phyloP scores from a whole-genome alignment of 140 eudicot genomes.

The Flaveria floridana region DNA sequence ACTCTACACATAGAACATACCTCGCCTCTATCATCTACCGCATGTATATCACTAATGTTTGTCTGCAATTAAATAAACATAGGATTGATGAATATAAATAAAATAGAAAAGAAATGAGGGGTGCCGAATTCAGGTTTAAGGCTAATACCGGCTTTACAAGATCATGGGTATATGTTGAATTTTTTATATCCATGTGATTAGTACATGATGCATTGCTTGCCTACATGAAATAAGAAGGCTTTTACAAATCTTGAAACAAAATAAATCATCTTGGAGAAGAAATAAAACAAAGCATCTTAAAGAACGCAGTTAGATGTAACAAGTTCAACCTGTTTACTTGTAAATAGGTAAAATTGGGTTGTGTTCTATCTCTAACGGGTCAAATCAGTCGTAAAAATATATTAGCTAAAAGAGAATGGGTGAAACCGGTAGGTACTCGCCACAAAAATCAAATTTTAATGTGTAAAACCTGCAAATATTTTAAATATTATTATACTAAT shows the following conservation, averaged over 20 bases:
- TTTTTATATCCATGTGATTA: constrained; percentile 30
- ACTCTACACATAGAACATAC: constrained; percentile 37
- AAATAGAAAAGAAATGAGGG: background rate
- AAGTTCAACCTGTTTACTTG: background rate
- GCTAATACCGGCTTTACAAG: constrained; percentile 38
- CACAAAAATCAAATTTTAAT: background rate
- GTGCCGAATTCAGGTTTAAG: background rate
- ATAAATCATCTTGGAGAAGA: background rate
- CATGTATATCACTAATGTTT: constrained; percentile 24
- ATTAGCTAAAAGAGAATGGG: background rate
- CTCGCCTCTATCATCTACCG: constrained; percentile 40
- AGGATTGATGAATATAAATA: background rate
- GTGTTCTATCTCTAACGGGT: background rate
- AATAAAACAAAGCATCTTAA: background rate
- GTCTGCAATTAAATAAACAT: constrained; percentile 40
- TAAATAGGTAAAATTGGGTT: background rate
- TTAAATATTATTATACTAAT: background rate
- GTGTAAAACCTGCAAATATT: background rate
- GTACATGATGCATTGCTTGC: constrained; percentile 30
- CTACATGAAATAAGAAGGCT: constrained; percentile 32
- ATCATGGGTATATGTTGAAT: constrained; percentile 34
- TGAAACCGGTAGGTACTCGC: background rate
- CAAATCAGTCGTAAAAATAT: background rate
- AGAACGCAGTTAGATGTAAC: background rate
- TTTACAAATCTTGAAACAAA: constrained; percentile 13